phyloP scores from a whole-genome alignment of 2,329 filamentous ascomycete genomes.

The Cladophialophora yegresii region DNA sequence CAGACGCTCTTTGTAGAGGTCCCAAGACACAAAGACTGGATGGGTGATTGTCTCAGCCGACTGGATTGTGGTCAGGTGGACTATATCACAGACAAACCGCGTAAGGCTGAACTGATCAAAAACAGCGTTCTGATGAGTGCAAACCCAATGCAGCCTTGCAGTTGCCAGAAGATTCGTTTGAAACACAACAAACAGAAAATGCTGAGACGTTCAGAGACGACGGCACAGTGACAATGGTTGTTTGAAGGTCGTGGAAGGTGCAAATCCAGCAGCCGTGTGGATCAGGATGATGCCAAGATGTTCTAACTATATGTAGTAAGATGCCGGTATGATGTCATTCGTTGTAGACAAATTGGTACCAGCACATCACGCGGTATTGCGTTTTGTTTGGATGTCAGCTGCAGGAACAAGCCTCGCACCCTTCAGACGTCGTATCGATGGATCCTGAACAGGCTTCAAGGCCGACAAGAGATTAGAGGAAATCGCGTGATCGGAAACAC shows the following conservation, averaged over 20 bases:
- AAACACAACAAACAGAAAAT: neutral
- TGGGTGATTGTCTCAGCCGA: conserved; percentile 12
- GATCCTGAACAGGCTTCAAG: neutral
- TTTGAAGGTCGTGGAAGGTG: conserved; percentile 6
- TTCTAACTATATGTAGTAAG: neutral
- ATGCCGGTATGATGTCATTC: neutral
- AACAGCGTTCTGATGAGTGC: neutral
- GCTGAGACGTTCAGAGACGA: neutral
- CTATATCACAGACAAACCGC: conserved; percentile 4
- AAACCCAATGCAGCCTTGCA: neutral
- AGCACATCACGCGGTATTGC: conserved; percentile 2
- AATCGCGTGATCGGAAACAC: neutral
- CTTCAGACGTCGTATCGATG: neutral
- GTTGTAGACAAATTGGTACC: neutral
- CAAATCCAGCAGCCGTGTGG: neutral
- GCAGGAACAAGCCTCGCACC: conserved; percentile 17
- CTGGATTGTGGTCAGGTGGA: conserved; percentile 20
- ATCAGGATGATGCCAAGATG: neutral
- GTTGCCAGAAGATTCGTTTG: neutral
- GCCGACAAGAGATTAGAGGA: neutral
- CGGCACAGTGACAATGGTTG: neutral
- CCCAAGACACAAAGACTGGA: conserved; percentile 8
- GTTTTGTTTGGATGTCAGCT: conserved; percentile 7
- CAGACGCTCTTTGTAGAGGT: conserved; percentile 9
- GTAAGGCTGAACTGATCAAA: neutral